phyloP scores from a whole-genome alignment of 108 stramenopile genomes.

The Poteriospumella lacustris region DNA sequence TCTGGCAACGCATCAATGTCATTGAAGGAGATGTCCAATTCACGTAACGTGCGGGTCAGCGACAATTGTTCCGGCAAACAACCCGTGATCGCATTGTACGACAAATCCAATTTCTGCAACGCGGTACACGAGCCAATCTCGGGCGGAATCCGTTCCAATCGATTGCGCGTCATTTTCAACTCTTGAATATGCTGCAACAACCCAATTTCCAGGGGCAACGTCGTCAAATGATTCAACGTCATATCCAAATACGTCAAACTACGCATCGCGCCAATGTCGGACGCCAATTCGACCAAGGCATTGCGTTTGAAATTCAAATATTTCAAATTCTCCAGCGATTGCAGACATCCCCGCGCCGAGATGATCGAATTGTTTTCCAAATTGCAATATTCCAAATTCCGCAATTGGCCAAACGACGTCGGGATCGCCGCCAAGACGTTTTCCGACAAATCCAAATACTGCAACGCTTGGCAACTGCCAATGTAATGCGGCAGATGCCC shows the following conservation, averaged over 20 bases:
- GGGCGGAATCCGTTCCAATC: constrained; percentile 22
- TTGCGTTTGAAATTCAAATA: constrained; percentile 38
- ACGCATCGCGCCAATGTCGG: constrained; percentile 27
- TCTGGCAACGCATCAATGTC: background rate
- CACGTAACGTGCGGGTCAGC: background rate
- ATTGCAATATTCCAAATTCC: constrained; percentile 31
- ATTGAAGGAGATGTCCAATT: background rate
- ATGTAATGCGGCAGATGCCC: constrained; percentile 33
- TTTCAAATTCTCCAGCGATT: constrained; percentile 24
- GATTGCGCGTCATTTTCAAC: constrained; percentile 34
- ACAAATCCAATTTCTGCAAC: background rate
- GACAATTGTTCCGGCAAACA: background rate
- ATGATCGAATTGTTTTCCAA: constrained; percentile 34
- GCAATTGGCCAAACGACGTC: constrained; percentile 25
- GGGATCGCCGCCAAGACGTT: constrained; percentile 30
- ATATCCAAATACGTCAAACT: constrained; percentile 28
- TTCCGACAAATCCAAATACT: constrained; percentile 20
- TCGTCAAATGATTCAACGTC: constrained; percentile 14
- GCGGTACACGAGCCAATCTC: constrained; percentile 2
- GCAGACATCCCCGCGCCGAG: constrained; percentile 27
- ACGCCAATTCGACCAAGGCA: constrained; percentile 33
- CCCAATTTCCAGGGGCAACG: constrained; percentile 31
- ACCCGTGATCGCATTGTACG: background rate
- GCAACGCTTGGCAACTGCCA: constrained; percentile 29
- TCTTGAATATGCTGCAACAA: constrained; percentile 17